These are phyloP conservation scores for Aspergillus leporis DNA, from an alignment of 495 filamentous ascomycete species.

Conservation along the genomic window DNA sequence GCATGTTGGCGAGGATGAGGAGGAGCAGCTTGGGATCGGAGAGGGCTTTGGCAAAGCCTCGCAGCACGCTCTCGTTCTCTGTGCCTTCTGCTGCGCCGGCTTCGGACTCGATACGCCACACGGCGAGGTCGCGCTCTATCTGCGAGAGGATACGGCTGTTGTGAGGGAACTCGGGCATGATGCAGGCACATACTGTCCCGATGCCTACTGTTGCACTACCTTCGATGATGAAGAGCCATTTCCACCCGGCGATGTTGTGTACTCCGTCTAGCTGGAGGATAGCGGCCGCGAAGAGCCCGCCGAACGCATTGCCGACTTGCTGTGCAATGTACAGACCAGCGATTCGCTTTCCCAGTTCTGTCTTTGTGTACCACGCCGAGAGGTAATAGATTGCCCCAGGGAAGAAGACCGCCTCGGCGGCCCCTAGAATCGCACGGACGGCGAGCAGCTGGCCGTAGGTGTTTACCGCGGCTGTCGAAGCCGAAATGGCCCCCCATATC, in stretches of 20 bases:
- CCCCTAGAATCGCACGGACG: constrained; percentile 39
- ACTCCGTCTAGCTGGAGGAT: constrained; percentile 51
- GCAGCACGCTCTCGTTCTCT: constrained; percentile 20
- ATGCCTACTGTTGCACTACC: constrained; percentile 44
- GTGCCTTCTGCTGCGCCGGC: constrained; percentile 29
- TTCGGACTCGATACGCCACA: constrained; percentile 33
- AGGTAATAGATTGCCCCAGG: constrained; percentile 59
- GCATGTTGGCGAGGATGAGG: constrained; percentile 30
- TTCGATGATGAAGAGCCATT: constrained; percentile 51
- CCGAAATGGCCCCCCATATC: constrained; percentile 51
- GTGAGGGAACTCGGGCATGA: constrained; percentile 42
- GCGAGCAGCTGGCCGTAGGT: constrained; percentile 33
- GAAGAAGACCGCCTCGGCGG: constrained; percentile 49
- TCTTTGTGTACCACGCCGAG: constrained; percentile 57
- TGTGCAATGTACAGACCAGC: constrained; percentile 59
- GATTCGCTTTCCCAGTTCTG: constrained; percentile 55
- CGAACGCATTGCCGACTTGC: constrained; percentile 57
- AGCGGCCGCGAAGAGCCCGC: constrained; percentile 54
- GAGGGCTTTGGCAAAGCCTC: constrained; percentile 25
- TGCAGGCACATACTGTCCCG: constrained; percentile 37
- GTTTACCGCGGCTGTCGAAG: constrained; percentile 36
- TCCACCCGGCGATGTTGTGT: constrained; percentile 50
- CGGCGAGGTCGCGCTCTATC: constrained; percentile 27
- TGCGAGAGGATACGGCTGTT: constrained; percentile 29
- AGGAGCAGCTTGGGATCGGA: constrained; percentile 28